Evolutionary conservation across 1,139 yeast genomes (phyloP).

Genomic region (Zygoascus meyerae): DNA sequence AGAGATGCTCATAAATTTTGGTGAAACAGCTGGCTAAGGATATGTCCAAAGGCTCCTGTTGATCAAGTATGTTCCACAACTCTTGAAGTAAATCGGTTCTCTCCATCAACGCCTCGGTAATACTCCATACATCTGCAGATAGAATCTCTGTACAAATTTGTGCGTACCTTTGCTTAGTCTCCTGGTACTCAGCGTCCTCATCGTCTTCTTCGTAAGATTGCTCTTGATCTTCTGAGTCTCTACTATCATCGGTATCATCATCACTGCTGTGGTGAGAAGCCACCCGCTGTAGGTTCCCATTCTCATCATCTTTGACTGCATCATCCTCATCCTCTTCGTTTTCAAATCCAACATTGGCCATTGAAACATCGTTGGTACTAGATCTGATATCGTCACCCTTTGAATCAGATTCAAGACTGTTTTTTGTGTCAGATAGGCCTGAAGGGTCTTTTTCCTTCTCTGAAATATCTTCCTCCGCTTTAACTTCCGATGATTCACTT

Average conservation of each 20-base stretch:
- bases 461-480: not conserved
- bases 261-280: constrained; percentile 18
- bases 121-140: constrained; percentile 90
- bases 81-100: constrained; percentile 56
- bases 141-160: constrained; percentile 87
- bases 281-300: constrained; percentile 14
- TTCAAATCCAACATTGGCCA: constrained; percentile 12
- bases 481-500: no score
- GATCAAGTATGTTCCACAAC: constrained; percentile 76
- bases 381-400: constrained; percentile 12
- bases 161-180: constrained; percentile 56
- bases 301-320: constrained; percentile 25
- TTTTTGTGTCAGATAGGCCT: not conserved
- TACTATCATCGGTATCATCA: constrained; percentile 27
- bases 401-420: not conserved
- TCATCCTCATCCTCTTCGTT: constrained; percentile 19
- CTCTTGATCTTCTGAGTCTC: constrained; percentile 31
- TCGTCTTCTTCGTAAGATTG: constrained; percentile 39
- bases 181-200: constrained; percentile 23
- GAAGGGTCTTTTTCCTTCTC: no score
- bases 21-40: constrained; percentile 81
- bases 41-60: constrained; percentile 59
- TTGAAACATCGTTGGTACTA: constrained; percentile 3
- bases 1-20: constrained; percentile 87
- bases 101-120: constrained; percentile 88